Base-by-base conservation (phyloP, 139 green algal species). In the Ettlia oleoabundans region DNA sequence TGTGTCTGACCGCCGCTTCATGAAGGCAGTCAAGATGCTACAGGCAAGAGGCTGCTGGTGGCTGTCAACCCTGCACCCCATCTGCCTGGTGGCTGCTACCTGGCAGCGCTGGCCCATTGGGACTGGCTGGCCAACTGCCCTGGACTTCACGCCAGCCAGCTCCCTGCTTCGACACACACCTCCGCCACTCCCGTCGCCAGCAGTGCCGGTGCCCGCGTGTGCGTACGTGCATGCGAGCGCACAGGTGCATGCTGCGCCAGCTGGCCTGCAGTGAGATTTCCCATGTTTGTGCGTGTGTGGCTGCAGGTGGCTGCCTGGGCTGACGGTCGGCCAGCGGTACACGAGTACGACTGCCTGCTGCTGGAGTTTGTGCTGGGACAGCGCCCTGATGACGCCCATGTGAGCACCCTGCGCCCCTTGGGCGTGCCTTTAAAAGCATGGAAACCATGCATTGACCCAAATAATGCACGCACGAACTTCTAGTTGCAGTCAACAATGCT, bases 1-100 rank as follows among this genome's bases (percentile, higher is more conserved):
- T 69, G 92, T 98, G 2, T 95, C 88, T 1, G 96, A 98, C 90
- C 89, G 96, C 24, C 92, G 95, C 63, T 92, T 98, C 71, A 93
- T 98, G 84, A 98, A 98, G 90, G 80, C 91, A 0, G 87, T 97
- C 15, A 87, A 93, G 53, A 84, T 98, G 78, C 83, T n/a, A n/a
- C n/a, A n/a, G n/a, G n/a, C n/a, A 98, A 67, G 93, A 97, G 83
- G 95, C 97, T 42, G 92, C 90, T 8, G 53, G 28, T 24, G 30
- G 62, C 61, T 43, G 21, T 1, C 40, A 76, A 24, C 37, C 10
- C 4, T 73, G 26, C 33, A 32, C 35, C 33, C 4, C 37, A 28
- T 37, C 37, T 2, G 66, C 21, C 66, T 33, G 3, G n/a, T n/a
- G n/a, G n/a, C n/a, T n/a, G n/a, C n/a, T n/a, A n/a, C n/a, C n/a